Evolutionary conservation across 2,329 filamentous ascomycete species (phyloP), one percentile per base, ranked within the genome.

Genomic region (Clarireedia hainanense): DNA sequence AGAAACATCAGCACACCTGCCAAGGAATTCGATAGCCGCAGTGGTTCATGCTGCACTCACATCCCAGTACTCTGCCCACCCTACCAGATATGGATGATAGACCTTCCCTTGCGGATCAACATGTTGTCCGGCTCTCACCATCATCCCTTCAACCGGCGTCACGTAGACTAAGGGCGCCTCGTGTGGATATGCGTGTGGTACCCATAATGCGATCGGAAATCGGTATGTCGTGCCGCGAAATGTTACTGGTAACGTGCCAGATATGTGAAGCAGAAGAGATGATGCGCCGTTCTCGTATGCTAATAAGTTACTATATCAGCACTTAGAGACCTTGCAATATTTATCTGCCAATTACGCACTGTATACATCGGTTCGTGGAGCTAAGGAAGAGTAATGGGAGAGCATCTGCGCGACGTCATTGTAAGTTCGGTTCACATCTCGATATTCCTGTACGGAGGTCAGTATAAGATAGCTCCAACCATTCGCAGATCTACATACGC

Each of bases 81-180:
- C 85, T 34, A 90, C 89, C 47, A 99, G 76, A 70, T 97, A 99
- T 39, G 94, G 94, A 70, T 99, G 94, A 70, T 97, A 99, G 61
- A 97, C 83, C 69, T 89, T 86, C 26, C 94, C 94, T 67, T 97
- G 92, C 5, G 89, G 85, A 67, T 94, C 91, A 58, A 99, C 91
- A 75, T 99, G 91, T 69, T 99, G 94, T 0, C 94, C 94, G 0
- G 91, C 90, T 20, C 92, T 81, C 43, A 99, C 86, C 62, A 88
- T 74, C 90, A 99, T 97, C 61, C 84, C 88, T 62, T 89, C 86
- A 5, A 88, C 89, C 2, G 94, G 91, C 6, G 85, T 91, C 43
- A 97, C 89, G 70, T 96, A 97, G 57, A 87, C 83, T 47, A 97
- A 80, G 1, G 94, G 94, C 0, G 90, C 79, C 65, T 95, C 89